phyloP scores from a whole-genome alignment of 805 yeast genomes.

The Limtongozyma cylindracea region DNA sequence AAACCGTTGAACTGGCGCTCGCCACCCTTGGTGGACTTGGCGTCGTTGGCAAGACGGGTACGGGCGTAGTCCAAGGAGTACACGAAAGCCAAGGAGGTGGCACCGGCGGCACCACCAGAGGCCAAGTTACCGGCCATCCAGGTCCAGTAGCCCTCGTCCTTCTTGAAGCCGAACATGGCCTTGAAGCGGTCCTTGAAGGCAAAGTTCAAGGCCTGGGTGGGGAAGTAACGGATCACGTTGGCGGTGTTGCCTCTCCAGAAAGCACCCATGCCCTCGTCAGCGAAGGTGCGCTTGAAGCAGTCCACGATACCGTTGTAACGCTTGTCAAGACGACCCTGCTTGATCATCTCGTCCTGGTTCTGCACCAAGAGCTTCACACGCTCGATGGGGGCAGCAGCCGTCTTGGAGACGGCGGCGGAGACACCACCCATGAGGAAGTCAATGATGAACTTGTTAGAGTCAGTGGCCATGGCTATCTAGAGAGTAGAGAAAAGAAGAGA shows the following conservation, averaged over 20 bases:
- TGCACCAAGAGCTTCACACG: conserved; percentile 91
- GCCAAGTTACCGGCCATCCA: conserved; percentile 98
- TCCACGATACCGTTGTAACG: conserved; percentile 79
- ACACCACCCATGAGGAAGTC: conserved; percentile 93
- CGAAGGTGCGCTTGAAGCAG: conserved; percentile 87
- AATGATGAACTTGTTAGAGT: conserved; percentile 11
- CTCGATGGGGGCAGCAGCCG: conserved; percentile 95
- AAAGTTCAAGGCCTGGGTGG: conserved; percentile 95
- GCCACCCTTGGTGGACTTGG: conserved; percentile 49
- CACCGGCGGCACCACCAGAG: conserved; percentile 98
- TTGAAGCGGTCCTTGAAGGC: conserved; percentile 97
- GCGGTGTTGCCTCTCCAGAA: conserved; percentile 99
- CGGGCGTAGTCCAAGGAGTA: conserved; percentile 96
- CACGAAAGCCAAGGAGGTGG: conserved; percentile 76
- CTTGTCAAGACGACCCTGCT: conserved; percentile 82
- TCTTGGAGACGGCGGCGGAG: conserved; percentile 95
- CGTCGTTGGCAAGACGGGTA: conserved; percentile 97
- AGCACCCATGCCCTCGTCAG: conserved; percentile 75
- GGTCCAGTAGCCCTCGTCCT: conserved; percentile 75
- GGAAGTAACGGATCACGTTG: conserved; percentile 96
- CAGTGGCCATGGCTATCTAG: too few species aligned
- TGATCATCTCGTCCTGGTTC: conserved; percentile 95
- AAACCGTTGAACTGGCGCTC: conserved; percentile 95
- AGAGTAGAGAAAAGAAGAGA: too few species aligned
- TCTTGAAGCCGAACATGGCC: conserved; percentile 90